Percentiles rank a stretch among this genome's conserved stretches.
Conservation (phyloP, 805 yeast species). For the Saccharomyces jurei region DNA sequence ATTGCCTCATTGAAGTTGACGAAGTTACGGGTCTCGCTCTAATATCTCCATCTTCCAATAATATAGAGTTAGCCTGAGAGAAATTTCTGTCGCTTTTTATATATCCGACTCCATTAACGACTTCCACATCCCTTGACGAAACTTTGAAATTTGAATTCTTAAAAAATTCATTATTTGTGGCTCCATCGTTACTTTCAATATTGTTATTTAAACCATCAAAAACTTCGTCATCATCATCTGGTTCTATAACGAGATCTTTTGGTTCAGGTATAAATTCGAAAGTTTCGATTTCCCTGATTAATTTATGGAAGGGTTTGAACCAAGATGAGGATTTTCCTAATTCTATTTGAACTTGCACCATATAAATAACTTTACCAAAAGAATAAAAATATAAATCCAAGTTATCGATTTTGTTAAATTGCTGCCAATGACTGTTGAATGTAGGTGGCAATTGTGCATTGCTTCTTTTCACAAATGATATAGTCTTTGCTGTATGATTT, state of each 20-base stretch:
- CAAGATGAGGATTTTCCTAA: conserved; percentile 25
- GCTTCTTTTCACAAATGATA: conserved; percentile 16
- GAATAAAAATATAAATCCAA: conserved; percentile 22
- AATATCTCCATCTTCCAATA: neutral
- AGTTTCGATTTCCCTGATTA: conserved; percentile 13
- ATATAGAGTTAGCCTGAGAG: conserved; percentile 1
- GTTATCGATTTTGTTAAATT: conserved; percentile 19
- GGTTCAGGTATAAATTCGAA: conserved; percentile 24
- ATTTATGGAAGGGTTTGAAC: conserved; percentile 24
- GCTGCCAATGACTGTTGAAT: conserved; percentile 23
- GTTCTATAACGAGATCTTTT: conserved; percentile 14
- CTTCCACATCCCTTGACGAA: neutral
- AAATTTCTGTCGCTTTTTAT: neutral
- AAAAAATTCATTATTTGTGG: neutral
- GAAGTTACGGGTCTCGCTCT: neutral
- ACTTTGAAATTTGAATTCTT: neutral
- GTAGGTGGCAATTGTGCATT: conserved; percentile 25
- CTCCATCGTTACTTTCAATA: neutral
- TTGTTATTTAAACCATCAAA: neutral
- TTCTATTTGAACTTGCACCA: conserved; percentile 22
- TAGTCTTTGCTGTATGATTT: conserved; percentile 16
- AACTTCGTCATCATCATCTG: conserved; percentile 4
- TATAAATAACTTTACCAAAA: conserved; percentile 24
- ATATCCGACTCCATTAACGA: neutral
- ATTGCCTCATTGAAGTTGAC: neutral